Evolutionary conservation across 2,329 filamentous ascomycete genomes (phyloP).

Genomic region (Verticillium alfalfae): DNA sequence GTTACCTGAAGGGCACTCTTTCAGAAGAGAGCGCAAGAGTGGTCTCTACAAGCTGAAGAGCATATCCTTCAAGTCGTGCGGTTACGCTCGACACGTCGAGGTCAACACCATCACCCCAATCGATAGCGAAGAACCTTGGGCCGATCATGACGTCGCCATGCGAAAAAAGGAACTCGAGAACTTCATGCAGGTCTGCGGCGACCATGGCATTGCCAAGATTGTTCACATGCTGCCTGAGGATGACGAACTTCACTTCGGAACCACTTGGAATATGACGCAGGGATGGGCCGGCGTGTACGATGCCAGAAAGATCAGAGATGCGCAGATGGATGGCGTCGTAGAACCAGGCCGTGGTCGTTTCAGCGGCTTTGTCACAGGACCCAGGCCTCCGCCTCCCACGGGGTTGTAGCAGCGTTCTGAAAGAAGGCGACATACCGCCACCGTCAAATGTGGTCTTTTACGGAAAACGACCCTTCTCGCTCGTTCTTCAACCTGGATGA

Average conservation of each 20-base stretch:
- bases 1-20: background rate
- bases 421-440: background rate
- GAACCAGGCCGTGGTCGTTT: conserved; percentile 32
- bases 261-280: conserved; percentile 25
- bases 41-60: conserved; percentile 22
- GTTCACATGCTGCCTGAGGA: conserved; percentile 17
- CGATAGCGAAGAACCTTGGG: conserved; percentile 11
- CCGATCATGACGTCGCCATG: conserved; percentile 5
- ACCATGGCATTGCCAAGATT: conserved; percentile 28
- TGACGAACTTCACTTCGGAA: conserved; percentile 22
- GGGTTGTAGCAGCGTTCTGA: background rate
- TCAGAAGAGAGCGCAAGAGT: conserved; percentile 14
- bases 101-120: conserved; percentile 31
- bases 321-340: conserved; percentile 26
- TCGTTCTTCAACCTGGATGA: too few species aligned
- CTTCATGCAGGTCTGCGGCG: conserved; percentile 28
- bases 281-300: conserved; percentile 31
- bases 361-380: conserved; percentile 22
- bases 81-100: conserved; percentile 45
- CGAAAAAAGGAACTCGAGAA: conserved; percentile 9
- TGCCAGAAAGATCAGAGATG: conserved; percentile 20
- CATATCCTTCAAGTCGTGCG: conserved; percentile 55
- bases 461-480: too few species aligned
- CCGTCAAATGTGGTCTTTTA: too few species aligned
- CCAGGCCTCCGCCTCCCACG: background rate